These are phyloP conservation scores for Colletotrichum salicis DNA, from an alignment of 2,329 filamentous ascomycete species.

Conservation along the genomic window DNA sequence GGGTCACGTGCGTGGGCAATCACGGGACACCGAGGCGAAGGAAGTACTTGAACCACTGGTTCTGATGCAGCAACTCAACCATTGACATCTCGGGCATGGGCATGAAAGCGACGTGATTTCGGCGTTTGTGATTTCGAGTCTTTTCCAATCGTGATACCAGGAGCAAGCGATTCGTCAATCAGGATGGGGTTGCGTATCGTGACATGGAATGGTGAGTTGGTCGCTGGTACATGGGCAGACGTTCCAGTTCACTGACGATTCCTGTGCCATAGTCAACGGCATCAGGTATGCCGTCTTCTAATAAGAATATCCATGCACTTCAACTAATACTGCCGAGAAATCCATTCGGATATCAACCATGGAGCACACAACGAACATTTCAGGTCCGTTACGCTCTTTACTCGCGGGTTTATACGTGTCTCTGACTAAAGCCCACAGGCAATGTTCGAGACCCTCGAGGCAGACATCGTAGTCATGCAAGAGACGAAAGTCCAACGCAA, in stretches of 20 bases:
- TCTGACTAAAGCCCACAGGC: constrained; percentile 57
- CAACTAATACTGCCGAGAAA: constrained; percentile 63
- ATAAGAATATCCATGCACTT: background rate
- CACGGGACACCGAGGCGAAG: constrained; percentile 18
- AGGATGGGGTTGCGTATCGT: constrained; percentile 83
- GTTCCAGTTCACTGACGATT: constrained; percentile 38
- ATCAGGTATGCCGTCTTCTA: constrained; percentile 67
- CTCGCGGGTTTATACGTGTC: background rate
- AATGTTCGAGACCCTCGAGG: constrained; percentile 94
- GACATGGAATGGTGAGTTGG: constrained; percentile 80
- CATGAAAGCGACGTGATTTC: constrained; percentile 5
- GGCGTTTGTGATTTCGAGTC: background rate
- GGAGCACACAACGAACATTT: constrained; percentile 77
- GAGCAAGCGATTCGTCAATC: background rate
- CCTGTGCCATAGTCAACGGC: constrained; percentile 73
- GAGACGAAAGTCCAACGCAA: constrained; percentile 97
- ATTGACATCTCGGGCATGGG: constrained; percentile 5
- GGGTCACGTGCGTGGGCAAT: background rate
- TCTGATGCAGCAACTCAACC: background rate
- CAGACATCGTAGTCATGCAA: constrained; percentile 94
- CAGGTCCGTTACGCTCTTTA: constrained; percentile 57
- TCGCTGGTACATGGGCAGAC: background rate
- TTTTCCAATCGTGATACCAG: background rate
- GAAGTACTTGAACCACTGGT: background rate
- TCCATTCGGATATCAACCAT: constrained; percentile 86